Evolutionary conservation across 108 stramenopile genomes (phyloP).

Genomic region (Mayamaea pseudoterrestris): DNA sequence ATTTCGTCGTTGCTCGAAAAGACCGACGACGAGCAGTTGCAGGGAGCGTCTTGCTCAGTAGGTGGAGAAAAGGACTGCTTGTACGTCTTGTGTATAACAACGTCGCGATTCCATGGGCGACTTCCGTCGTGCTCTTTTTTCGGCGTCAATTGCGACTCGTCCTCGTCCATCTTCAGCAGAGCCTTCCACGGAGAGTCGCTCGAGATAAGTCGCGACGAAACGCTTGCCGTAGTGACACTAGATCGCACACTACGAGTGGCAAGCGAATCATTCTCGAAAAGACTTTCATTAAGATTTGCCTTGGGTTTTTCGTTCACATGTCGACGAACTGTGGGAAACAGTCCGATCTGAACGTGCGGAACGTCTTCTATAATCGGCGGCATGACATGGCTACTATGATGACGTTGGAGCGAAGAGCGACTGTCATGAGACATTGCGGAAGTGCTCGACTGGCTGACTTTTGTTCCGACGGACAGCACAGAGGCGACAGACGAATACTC

Average conservation of each 20-base stretch:
- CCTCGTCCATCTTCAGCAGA: neutral
- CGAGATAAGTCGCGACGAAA: neutral
- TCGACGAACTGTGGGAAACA: too few species aligned
- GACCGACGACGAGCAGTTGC: slow-evolving; percentile 35
- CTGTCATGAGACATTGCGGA: neutral
- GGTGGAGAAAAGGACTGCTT: neutral
- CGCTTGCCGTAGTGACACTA: neutral
- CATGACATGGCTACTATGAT: too few species aligned
- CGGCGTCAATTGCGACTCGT: neutral
- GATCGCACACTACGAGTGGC: slow-evolving; percentile 3
- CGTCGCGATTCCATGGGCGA: slow-evolving; percentile 1
- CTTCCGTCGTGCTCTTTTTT: neutral
- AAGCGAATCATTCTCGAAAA: neutral
- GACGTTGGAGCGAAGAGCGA: too few species aligned
- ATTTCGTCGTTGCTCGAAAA: slow-evolving; percentile 60
- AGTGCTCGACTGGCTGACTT: neutral
- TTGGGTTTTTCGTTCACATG: too few species aligned
- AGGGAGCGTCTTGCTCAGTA: slow-evolving; percentile 5
- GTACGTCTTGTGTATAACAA: neutral
- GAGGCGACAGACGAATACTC: neutral
- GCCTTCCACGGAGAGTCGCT: neutral
- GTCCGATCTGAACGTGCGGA: too few species aligned
- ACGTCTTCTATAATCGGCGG: too few species aligned
- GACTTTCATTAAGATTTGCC: neutral
- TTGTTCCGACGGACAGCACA: neutral